Base-by-base conservation (phyloP, 2,329 filamentous ascomycete genomes). In the Colletotrichum sp. region DNA sequence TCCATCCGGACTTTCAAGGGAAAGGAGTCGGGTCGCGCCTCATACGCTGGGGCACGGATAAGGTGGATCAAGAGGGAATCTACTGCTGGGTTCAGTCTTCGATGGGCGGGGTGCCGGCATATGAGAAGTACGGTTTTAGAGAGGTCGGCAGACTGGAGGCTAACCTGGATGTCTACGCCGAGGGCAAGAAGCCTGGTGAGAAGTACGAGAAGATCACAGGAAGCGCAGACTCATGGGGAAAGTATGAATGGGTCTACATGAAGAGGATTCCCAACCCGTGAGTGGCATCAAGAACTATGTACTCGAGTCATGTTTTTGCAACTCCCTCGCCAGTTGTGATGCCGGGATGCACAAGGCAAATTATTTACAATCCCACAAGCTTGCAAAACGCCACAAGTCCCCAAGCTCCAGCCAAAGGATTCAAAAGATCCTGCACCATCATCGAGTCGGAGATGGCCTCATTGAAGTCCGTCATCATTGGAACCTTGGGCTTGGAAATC, bases 1-100 rank as follows among this genome's bases (percentile, higher is more conserved):
- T 86, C 4, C 78, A 80, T 16, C 80, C 80, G n/a, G 79, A 80
- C 3, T 79, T 72, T 26, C 83, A 86, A 75, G 77, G 81, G 6
- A 79, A 76, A 12, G 85, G 85, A 7, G 78, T 86, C 7, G 86
- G 84, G 6, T 78, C 79, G 1, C 80, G 77, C 21, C 65, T 87
- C 57, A 81, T 87, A 78, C 76, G 72, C 13, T 84, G 81, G 73
- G 86, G 84, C 8, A 71, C 82, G 26, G 78, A 82, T 5, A 76
- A 44, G 71, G 81, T 81, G 6, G 82, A 85, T 21, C 71, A 72
- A 12, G 82, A 84, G 24, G 82, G 79, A 71, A 76, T 80, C 62
- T 85, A 80, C 71, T 73, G 64, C 49, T 76, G 70, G 73, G 66
- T 81, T 5, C 84, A 84, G 49, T 80, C 78, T 6, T 82, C 81